A percentile compares a stretch with the other conserved stretches of the same genome.
Evolutionary conservation across 1,139 yeast species (phyloP).

Genomic region (Ogataea hybrid): DNA sequence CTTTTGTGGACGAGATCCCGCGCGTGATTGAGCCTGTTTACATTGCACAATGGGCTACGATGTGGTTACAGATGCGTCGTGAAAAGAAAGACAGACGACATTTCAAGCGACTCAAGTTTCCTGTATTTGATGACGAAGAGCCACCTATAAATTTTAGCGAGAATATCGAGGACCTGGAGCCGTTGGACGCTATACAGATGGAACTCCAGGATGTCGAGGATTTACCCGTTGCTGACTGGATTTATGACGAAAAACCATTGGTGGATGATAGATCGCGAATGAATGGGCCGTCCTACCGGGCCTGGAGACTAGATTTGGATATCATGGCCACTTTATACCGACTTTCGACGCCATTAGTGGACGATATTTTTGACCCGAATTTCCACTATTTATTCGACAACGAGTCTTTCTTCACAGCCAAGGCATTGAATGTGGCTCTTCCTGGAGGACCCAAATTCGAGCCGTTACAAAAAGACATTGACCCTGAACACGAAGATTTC

Average conservation of each 20-base stretch:
- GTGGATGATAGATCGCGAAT: slow-evolving; percentile 52
- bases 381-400: slow-evolving; percentile 70
- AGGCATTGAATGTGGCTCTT: slow-evolving; percentile 78
- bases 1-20: slow-evolving; percentile 91
- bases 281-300: slow-evolving; percentile 75
- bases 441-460: slow-evolving; percentile 98
- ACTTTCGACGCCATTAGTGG: slow-evolving; percentile 66
- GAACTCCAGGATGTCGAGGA: slow-evolving; percentile 65
- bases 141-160: slow-evolving; percentile 86
- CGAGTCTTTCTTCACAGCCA: slow-evolving; percentile 81
- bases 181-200: slow-evolving; percentile 64
- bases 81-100: slow-evolving; percentile 90
- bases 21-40: slow-evolving; percentile 91
- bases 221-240: slow-evolving; percentile 64
- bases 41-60: slow-evolving; percentile 92
- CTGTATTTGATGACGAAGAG: slow-evolving; percentile 97
- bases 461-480: slow-evolving; percentile 70
- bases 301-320: slow-evolving; percentile 64
- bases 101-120: slow-evolving; percentile 88
- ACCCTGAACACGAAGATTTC: slow-evolving; percentile 70
- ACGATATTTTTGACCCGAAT: slow-evolving; percentile 55
- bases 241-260: slow-evolving; percentile 72
- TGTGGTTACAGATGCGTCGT: slow-evolving; percentile 90
- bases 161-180: slow-evolving; percentile 69
- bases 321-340: slow-evolving; percentile 67